phyloP scores from a whole-genome alignment of 495 filamentous ascomycete genomes.

The Aspergillus indologenus region DNA sequence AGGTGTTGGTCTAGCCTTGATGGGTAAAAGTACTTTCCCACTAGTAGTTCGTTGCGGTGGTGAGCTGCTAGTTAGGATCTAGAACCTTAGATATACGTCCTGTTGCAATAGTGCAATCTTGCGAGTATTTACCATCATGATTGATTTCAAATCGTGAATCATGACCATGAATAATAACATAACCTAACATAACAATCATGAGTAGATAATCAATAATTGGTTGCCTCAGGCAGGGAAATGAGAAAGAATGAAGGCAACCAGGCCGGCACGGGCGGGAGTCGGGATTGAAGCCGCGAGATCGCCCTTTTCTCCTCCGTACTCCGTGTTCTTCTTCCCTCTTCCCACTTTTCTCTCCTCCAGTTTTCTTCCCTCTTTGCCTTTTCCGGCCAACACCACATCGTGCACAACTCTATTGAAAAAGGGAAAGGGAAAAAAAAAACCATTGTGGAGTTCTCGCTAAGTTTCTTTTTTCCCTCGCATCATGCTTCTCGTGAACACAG shows the following conservation, averaged over 20 bases:
- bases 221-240: not conserved
- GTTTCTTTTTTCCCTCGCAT: not conserved
- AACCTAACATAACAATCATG: too few relatives aligned
- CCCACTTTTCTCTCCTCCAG: not conserved
- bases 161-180: not conserved
- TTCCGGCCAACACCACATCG: not conserved
- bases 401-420: not conserved
- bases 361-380: not conserved
- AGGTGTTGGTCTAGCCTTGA: too few relatives aligned
- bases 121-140: too few relatives aligned
- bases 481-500: not conserved
- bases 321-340: not conserved
- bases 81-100: too few relatives aligned
- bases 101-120: too few relatives aligned
- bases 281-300: not conserved
- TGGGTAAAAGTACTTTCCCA: too few relatives aligned
- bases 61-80: too few relatives aligned
- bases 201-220: not conserved
- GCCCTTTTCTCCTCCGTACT: too few relatives aligned
- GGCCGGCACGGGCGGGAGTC: not conserved
- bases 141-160: too few relatives aligned
- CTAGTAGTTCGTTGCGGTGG: too few relatives aligned
- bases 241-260: not conserved
- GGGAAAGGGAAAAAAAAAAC: too few relatives aligned
- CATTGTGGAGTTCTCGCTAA: not conserved